Evolutionary conservation across 2,329 filamentous ascomycete genomes (phyloP).

Genomic region (Fusarium robinianum): DNA sequence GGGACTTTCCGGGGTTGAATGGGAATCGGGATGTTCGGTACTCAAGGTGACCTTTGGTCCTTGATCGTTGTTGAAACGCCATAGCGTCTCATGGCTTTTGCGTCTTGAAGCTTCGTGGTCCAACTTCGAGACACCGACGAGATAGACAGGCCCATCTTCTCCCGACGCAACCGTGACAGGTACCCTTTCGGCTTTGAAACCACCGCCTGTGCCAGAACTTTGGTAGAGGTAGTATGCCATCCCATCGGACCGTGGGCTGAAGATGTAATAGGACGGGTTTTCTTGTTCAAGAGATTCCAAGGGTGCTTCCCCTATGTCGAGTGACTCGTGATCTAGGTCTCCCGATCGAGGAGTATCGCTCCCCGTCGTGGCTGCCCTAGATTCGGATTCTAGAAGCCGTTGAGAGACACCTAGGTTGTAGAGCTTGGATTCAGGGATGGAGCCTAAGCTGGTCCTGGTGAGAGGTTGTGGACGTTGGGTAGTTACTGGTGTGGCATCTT

Average conservation of each 20-base stretch:
- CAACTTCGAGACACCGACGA: constrained; percentile 16
- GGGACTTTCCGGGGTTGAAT: not conserved
- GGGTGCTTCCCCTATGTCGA: not conserved
- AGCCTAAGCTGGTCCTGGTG: constrained; percentile 19
- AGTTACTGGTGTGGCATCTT: not conserved
- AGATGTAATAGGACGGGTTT: constrained; percentile 24
- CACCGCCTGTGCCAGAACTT: constrained; percentile 9
- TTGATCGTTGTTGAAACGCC: constrained; percentile 7
- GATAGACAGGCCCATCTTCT: constrained; percentile 12
- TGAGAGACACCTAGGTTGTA: constrained; percentile 18
- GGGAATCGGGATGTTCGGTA: not conserved
- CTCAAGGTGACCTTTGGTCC: not conserved
- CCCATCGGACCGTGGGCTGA: constrained; percentile 20
- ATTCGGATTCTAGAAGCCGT: constrained; percentile 13
- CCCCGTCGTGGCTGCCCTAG: constrained; percentile 26
- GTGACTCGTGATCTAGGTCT: constrained; percentile 9
- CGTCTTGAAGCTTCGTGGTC: constrained; percentile 5
- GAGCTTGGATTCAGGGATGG: constrained; percentile 14
- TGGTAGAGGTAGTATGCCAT: constrained; percentile 24
- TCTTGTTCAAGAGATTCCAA: constrained; percentile 1
- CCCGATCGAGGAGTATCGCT: constrained; percentile 10
- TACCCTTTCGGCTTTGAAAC: constrained; percentile 14
- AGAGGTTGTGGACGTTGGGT: constrained; percentile 10
- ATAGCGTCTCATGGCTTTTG: constrained; percentile 10
- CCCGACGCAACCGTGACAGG: constrained; percentile 15